phyloP scores from a whole-genome alignment of 2,329 filamentous ascomycete genomes.

The Ophiocordyceps unilateralis region DNA sequence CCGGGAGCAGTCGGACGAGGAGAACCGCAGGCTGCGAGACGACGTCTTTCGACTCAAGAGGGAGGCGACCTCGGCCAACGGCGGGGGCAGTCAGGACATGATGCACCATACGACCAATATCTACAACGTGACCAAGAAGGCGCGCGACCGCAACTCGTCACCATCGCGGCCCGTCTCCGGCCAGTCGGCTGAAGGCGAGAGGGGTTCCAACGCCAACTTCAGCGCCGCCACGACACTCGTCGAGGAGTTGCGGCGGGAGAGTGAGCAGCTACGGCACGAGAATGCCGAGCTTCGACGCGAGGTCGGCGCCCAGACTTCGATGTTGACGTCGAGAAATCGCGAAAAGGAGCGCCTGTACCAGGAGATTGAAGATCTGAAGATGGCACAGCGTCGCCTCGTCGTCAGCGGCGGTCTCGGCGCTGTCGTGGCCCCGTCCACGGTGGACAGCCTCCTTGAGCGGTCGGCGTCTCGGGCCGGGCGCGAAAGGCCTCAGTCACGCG shows the following conservation, averaged over 20 bases:
- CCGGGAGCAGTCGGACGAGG: constrained; percentile 78
- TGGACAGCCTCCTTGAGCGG: constrained; percentile 87
- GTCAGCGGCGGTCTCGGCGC: constrained; percentile 20
- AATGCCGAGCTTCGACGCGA: constrained; percentile 85
- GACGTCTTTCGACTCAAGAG: constrained; percentile 62
- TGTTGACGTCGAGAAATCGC: constrained; percentile 88
- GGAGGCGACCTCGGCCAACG: constrained; percentile 25
- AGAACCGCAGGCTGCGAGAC: constrained; percentile 68
- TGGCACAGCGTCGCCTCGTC: constrained; percentile 60
- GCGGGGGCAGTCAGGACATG: constrained; percentile 12
- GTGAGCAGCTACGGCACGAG: constrained; percentile 70
- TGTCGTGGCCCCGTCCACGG: constrained; percentile 35
- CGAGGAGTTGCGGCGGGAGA: constrained; percentile 55
- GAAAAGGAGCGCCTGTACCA: constrained; percentile 92
- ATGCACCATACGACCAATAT: constrained; percentile 50
- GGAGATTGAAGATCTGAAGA: constrained; percentile 92
- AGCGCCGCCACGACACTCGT: constrained; percentile 49
- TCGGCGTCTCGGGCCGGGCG: constrained; percentile 68
- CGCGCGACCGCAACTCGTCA: constrained; percentile 26
- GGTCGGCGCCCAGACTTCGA: constrained; percentile 88
- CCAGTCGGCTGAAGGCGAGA: constrained; percentile 29
- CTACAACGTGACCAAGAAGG: constrained; percentile 45
- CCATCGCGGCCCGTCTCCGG: constrained; percentile 32
- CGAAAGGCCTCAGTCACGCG: constrained; percentile 56
- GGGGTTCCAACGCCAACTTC: constrained; percentile 32